These are phyloP conservation scores for Globisporangium cystogenes DNA, from an alignment of 352 stramenopile species.

Conservation along the genomic window DNA sequence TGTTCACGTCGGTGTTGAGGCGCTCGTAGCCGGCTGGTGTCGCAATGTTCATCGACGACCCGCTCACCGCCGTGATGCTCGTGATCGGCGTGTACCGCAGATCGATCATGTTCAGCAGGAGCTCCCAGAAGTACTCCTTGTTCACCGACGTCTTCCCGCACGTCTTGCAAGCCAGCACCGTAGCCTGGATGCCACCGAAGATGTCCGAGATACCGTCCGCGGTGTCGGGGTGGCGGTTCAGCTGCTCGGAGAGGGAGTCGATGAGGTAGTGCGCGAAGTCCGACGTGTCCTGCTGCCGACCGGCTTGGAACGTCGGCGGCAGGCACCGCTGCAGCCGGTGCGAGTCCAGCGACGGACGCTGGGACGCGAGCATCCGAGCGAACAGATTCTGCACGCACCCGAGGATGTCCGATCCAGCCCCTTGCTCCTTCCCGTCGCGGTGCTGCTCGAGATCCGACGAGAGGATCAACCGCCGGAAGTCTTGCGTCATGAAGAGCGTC, in stretches of 20 bases:
- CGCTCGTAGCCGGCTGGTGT: slow-evolving; percentile 67
- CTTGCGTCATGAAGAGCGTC: slow-evolving; percentile 83
- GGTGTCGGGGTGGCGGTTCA: slow-evolving; percentile 56
- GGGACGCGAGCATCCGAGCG: slow-evolving; percentile 60
- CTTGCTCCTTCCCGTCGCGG: slow-evolving; percentile 18
- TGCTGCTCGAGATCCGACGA: slow-evolving; percentile 44
- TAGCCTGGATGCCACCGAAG: slow-evolving; percentile 78
- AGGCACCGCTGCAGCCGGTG: slow-evolving; percentile 71
- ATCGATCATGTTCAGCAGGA: slow-evolving; percentile 88
- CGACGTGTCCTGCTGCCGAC: slow-evolving; percentile 80
- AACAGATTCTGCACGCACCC: slow-evolving; percentile 69
- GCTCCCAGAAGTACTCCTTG: slow-evolving; percentile 86
- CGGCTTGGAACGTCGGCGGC: slow-evolving; percentile 68
- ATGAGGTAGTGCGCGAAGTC: slow-evolving; percentile 87
- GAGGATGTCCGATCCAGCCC: slow-evolving; percentile 35
- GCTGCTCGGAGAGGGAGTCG: slow-evolving; percentile 65
- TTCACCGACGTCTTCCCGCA: slow-evolving; percentile 81
- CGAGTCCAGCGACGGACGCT: slow-evolving; percentile 56
- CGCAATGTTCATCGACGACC: slow-evolving; percentile 59
- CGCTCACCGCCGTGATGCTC: slow-evolving; percentile 67
- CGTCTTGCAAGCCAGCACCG: slow-evolving; percentile 75
- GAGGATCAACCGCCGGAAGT: slow-evolving; percentile 71
- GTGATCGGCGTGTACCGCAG: slow-evolving; percentile 86
- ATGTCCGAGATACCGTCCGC: slow-evolving; percentile 57
- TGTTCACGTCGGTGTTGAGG: slow-evolving; percentile 83